Evolutionary conservation across 1,139 yeast genomes (phyloP).

Genomic region (Blastobotrys illinoisensis): DNA sequence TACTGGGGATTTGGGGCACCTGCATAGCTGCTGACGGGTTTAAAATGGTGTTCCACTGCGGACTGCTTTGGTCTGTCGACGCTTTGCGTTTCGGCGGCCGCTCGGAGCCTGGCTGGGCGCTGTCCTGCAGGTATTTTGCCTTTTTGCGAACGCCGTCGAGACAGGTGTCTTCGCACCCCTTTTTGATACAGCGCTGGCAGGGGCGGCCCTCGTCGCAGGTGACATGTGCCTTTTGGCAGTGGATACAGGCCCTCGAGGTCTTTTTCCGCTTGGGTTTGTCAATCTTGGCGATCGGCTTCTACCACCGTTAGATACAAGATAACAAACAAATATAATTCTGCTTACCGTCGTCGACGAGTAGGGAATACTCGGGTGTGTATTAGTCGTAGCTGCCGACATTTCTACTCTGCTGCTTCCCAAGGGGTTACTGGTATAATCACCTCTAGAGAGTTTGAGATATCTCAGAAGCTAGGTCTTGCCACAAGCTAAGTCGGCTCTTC

Average conservation of each 20-base stretch:
- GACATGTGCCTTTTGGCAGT: constrained; percentile 85
- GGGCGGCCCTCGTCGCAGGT: constrained; percentile 82
- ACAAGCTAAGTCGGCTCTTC: no score
- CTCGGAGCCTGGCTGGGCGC: constrained; percentile 1
- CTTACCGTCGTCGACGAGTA: neutral
- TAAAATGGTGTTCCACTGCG: constrained; percentile 1
- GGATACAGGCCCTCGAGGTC: constrained; percentile 83
- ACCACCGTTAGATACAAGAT: neutral
- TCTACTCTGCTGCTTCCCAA: no score
- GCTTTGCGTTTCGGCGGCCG: constrained; percentile 1
- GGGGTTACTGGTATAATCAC: no score
- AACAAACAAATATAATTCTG: neutral
- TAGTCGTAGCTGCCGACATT: neutral
- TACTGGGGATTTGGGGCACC: constrained; percentile 8
- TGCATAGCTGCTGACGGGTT: constrained; percentile 13
- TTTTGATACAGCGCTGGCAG: constrained; percentile 67
- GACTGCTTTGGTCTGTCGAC: neutral
- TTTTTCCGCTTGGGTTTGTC: constrained; percentile 41
- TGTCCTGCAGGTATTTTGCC: constrained; percentile 61
- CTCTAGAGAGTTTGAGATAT: no score
- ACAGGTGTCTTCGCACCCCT: constrained; percentile 65
- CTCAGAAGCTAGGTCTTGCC: no score
- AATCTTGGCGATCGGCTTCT: neutral
- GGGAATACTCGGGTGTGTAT: neutral
- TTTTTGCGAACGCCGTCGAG: constrained; percentile 84